phyloP scores from a whole-genome alignment of 1,139 yeast genomes.

The Protomyces arabidopsidicola region DNA sequence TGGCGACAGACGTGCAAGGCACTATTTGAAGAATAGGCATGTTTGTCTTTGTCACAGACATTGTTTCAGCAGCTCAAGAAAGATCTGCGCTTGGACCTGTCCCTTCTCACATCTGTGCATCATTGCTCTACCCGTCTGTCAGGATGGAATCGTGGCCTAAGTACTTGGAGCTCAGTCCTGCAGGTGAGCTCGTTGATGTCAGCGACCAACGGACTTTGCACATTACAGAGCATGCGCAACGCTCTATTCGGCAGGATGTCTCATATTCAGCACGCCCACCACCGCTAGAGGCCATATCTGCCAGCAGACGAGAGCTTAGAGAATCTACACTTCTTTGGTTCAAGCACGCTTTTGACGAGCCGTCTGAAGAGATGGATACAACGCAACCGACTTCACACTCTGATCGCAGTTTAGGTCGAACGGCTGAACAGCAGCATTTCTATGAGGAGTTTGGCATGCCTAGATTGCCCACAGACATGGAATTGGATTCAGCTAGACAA shows the following conservation, averaged over 20 bases:
- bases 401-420: too few species aligned
- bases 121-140: too few species aligned
- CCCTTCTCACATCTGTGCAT: too few species aligned
- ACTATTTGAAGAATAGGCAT: neutral
- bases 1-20: slow-evolving; percentile 34
- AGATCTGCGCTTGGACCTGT: neutral
- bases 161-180: neutral
- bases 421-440: too few species aligned
- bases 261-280: neutral
- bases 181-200: neutral
- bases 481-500: neutral
- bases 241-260: neutral
- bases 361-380: neutral
- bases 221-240: neutral
- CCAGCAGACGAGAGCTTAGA: neutral
- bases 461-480: neutral
- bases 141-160: neutral
- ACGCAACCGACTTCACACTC: neutral
- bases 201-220: neutral
- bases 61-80: neutral
- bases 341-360: neutral
- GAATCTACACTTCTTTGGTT: neutral
- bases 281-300: neutral
- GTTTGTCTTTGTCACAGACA: neutral
- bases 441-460: neutral